Evolutionary conservation across 805 yeast species (phyloP).

Genomic region (Yamadazyma sp.): DNA sequence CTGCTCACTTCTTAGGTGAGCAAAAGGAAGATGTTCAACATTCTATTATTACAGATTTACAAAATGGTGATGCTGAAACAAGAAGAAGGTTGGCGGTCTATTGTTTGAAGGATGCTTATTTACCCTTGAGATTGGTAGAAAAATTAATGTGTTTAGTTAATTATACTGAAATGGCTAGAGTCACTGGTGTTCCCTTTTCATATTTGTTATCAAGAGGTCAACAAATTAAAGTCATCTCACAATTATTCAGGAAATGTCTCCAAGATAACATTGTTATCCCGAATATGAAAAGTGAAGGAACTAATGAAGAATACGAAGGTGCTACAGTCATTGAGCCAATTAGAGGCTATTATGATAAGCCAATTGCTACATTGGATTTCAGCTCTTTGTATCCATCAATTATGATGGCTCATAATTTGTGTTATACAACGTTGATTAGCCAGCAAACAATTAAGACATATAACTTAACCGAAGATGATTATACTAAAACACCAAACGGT

Average conservation of each 20-base stretch:
- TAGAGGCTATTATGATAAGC: conserved; percentile 94
- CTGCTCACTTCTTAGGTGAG: conserved; percentile 89
- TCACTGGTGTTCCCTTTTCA: conserved; percentile 97
- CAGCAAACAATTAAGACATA: conserved; percentile 65
- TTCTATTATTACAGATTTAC: conserved; percentile 91
- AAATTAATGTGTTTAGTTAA: conserved; percentile 95
- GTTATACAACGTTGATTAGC: conserved; percentile 86
- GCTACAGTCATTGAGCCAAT: conserved; percentile 98
- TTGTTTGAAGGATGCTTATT: conserved; percentile 92
- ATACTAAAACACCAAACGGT: conserved; percentile 84
- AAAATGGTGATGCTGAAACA: conserved; percentile 88
- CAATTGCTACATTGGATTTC: conserved; percentile 97
- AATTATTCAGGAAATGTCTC: conserved; percentile 87
- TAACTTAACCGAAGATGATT: conserved; percentile 67
- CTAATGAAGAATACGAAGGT: conserved; percentile 94
- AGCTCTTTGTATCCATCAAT: conserved; percentile 96
- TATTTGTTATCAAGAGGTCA: conserved; percentile 89
- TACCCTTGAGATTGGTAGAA: conserved; percentile 84
- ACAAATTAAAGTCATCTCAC: conserved; percentile 96
- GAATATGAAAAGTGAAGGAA: conserved; percentile 77
- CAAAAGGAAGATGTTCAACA: conserved; percentile 99
- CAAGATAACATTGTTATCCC: conserved; percentile 87
- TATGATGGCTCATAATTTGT: conserved; percentile 98
- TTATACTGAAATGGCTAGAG: conserved; percentile 99
- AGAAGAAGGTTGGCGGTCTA: conserved; percentile 94